Conservation (phyloP, 2,329 filamentous ascomycete species). For the Blastomyces emzantsi region DNA sequence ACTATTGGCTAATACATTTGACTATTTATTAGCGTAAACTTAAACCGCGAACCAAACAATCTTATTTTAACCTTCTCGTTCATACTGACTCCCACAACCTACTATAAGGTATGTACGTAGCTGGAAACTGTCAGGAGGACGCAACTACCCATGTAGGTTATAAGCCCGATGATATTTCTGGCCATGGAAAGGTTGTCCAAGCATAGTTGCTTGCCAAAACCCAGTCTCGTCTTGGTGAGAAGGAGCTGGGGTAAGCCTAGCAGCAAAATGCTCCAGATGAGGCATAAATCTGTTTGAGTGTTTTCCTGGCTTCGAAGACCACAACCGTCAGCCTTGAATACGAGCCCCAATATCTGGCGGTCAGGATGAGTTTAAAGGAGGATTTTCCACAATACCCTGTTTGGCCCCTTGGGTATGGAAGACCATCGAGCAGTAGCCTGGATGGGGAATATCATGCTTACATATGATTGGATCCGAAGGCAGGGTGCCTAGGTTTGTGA, state of each 20-base stretch:
- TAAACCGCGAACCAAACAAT: not conserved
- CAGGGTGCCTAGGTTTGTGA: not conserved
- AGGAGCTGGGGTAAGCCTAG: not conserved
- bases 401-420: not conserved
- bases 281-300: not conserved
- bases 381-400: not conserved
- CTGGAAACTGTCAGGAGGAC: not conserved
- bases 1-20: not conserved
- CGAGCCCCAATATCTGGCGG: not conserved
- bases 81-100: no score
- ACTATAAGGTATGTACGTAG: no score
- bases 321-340: not conserved
- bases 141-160: not conserved
- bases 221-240: no score
- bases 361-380: not conserved
- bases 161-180: not conserved
- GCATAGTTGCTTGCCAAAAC: not conserved
- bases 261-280: not conserved
- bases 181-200: not conserved
- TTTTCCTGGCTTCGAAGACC: not conserved
- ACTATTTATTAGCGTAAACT: not conserved
- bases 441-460: not conserved
- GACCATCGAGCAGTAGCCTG: not conserved
- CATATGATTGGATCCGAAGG: not conserved
- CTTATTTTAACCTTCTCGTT: conserved; percentile 1